Base-by-base conservation (phyloP, 768 basidiomycete genomes). In the Lentinula detonsa region DNA sequence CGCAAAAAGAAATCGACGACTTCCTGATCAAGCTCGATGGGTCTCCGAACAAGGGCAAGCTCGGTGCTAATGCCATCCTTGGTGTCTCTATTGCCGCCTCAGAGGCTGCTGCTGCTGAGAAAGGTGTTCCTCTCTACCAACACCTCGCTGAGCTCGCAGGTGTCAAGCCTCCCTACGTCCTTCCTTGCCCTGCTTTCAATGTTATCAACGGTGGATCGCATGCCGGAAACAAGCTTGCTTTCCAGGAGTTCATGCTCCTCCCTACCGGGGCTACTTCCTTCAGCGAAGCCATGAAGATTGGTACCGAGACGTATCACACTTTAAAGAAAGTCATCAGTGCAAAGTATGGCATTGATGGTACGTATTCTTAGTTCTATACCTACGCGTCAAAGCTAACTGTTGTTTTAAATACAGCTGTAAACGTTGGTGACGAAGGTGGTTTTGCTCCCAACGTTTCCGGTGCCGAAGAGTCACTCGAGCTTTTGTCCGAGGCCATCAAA, bases 131-230 rank as follows among this genome's bases (percentile, higher is more conserved):
- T 54, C 87, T 96, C 67, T 98, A 98, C 84, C 86, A 91, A 73
- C 94, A 98, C 83, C 85, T 98, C 66, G 97, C 95, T 51, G 90
- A 93, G 64, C 88, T 99, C 66, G 93, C 97, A 61, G 96, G 96
- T 67, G 85, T 96, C 76, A 93, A 95, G 77, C 81, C 93, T 57
- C 96, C 97, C 49, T 98, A 88, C 75, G 83, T 93, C 63, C 88
- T 98, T 69, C 97, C 97, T 63, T 79, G 77, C 72, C 97, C 97
- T 52, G 87, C 92, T 62, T 95, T 99, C 85, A 99, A 99, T 75
- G 97, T 99, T 69, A 99, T 99, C 83, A 99, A 99, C 78, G 97
- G 97, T 75, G 97, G 97, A 65, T 98, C 96, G 64, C 97, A 99
- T 74, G 97, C 97, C 62, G 97, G 97, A 55, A 99, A 99, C 85